Evolutionary conservation across 805 yeast genomes (phyloP).

Genomic region (Candida michaelii): DNA sequence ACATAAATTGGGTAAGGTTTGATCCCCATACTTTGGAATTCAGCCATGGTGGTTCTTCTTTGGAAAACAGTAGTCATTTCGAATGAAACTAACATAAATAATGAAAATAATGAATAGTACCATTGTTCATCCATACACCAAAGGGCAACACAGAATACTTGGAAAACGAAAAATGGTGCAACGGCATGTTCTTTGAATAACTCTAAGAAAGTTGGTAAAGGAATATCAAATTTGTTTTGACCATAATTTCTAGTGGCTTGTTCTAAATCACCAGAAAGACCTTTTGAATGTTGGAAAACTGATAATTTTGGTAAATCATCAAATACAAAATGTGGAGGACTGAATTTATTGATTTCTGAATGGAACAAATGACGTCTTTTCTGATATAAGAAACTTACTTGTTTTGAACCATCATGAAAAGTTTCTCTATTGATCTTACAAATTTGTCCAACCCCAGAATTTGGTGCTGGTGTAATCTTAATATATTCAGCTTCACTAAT

Average conservation of each 20-base stretch:
- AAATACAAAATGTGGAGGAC: slow-evolving; percentile 80
- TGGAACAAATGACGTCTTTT: slow-evolving; percentile 85
- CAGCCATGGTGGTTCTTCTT: slow-evolving; percentile 90
- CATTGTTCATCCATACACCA: slow-evolving; percentile 97
- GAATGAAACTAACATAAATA: slow-evolving; percentile 89
- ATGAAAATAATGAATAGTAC: slow-evolving; percentile 89
- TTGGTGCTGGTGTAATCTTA: slow-evolving; percentile 77
- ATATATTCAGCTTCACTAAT: slow-evolving; percentile 69
- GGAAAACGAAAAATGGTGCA: slow-evolving; percentile 97
- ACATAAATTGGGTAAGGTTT: slow-evolving; percentile 83
- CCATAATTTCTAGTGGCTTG: slow-evolving; percentile 66
- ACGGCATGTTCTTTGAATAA: slow-evolving; percentile 96
- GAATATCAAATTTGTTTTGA: slow-evolving; percentile 86
- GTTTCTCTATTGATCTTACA: slow-evolving; percentile 57
- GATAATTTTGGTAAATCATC: slow-evolving; percentile 58
- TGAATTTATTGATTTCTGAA: slow-evolving; percentile 50
- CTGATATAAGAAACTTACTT: slow-evolving; percentile 78
- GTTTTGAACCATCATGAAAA: slow-evolving; percentile 57
- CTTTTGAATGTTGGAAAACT: slow-evolving; percentile 55
- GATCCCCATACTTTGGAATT: slow-evolving; percentile 96
- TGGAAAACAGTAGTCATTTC: slow-evolving; percentile 95
- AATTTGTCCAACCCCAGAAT: slow-evolving; percentile 83
- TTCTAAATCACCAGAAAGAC: slow-evolving; percentile 54
- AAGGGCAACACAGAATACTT: slow-evolving; percentile 89
- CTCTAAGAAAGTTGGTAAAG: slow-evolving; percentile 87